phyloP scores from a whole-genome alignment of 2,329 filamentous ascomycete genomes.

The Nothophoma quercina region DNA sequence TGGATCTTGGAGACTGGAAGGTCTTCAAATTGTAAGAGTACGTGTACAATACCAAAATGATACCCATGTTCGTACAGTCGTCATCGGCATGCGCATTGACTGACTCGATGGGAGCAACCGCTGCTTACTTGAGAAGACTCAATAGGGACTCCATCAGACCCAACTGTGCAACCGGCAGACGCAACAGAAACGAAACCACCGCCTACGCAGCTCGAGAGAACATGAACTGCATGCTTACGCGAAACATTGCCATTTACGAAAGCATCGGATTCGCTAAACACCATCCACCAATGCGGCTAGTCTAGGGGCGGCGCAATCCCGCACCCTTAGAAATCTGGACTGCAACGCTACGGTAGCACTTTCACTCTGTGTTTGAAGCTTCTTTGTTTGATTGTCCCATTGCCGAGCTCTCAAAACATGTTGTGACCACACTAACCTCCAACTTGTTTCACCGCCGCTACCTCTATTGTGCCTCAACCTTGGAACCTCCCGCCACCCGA shows the following conservation, averaged over 20 bases:
- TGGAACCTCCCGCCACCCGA: background rate
- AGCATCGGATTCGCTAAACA: background rate
- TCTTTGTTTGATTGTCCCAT: background rate
- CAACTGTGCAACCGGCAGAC: background rate
- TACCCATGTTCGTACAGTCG: constrained; percentile 8
- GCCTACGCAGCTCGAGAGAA: background rate
- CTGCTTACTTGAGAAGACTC: too few species aligned
- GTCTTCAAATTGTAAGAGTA: constrained; percentile 63
- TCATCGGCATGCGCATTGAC: too few species aligned
- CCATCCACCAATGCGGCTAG: background rate
- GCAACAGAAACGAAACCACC: background rate
- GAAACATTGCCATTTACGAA: constrained; percentile 3
- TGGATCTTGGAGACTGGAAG: constrained; percentile 66
- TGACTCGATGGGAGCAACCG: too few species aligned
- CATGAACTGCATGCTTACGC: background rate
- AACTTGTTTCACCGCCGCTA: background rate
- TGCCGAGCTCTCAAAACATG: background rate
- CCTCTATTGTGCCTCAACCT: background rate
- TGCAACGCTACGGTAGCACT: background rate
- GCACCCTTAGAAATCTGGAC: constrained; percentile 6
- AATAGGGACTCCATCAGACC: too few species aligned
- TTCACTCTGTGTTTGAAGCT: background rate
- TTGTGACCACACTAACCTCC: background rate
- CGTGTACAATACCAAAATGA: constrained; percentile 18
- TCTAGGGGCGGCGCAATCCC: constrained; percentile 10